Evolutionary conservation across 2,329 filamentous ascomycete species (phyloP), one percentile per base, ranked within the genome.

Genomic region (Fusarium lateritium): DNA sequence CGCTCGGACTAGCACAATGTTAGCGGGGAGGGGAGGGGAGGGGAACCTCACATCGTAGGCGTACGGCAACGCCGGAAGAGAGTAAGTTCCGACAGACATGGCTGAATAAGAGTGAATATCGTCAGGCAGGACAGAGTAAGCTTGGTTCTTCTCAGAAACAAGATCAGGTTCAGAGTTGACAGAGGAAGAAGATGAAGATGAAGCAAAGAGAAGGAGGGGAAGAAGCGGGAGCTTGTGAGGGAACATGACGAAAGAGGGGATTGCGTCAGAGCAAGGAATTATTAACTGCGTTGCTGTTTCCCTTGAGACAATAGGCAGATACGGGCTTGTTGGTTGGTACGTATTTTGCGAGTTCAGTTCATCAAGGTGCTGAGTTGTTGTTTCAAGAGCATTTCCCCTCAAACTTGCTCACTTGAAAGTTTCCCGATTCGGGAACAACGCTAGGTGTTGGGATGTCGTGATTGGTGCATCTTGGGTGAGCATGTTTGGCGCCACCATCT

Each of bases 61-160:
- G 76, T 92, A 93, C 17, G 90, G 90, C 11, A 93, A 84, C 49
- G 84, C 79, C 36, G 91, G 91, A 7, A 93, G 88, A 9, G 82
- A 85, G 79, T 91, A 92, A 11, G 80, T 80, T 56, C 64, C 76
- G 36, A 71, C 72, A 46, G 82, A 75, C 83, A 83, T 83, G 69
- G 67, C 54, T 33, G 44, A 49, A 19, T 33, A 55, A 6, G 45
- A 44, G 9, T 34, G 52, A 44, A 38, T 56, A 24, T 57, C 56
- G 3, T 62, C 28, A 4, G 40, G 36, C 1, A 63, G 24, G 14
- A 33, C 31, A 11, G 49, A 46, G 24, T 24, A 24, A 34, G 40
- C 40, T 65, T 55, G 46, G 22, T 49, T 19, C 10, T 11, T 53
- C 47, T 47, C 56, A 22, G 50, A 66, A 40, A 60, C 17, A 44